Evolutionary conservation across 1,284 basidiomycete species (phyloP).

Genomic region (Volvariella surrecta): DNA sequence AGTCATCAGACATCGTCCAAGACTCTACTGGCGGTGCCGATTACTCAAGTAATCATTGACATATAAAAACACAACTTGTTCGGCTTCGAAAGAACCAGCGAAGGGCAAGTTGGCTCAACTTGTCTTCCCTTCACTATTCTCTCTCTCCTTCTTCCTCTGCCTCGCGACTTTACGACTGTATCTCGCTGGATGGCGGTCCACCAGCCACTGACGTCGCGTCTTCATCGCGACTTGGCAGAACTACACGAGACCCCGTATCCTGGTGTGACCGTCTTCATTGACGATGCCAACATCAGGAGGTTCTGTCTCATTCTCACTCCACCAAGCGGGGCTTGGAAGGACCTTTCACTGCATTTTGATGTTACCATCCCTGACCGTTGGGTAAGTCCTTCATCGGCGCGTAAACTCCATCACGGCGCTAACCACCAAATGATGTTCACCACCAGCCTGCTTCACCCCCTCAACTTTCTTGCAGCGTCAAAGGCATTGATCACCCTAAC

Average conservation of each 20-base stretch:
- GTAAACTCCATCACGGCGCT: no score
- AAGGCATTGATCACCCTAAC: constrained; percentile 30
- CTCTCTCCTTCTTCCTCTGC: no score
- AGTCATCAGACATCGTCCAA: no score
- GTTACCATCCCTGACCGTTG: constrained; percentile 26
- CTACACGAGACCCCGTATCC: constrained; percentile 30
- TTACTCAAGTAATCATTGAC: no score
- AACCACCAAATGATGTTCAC: no score
- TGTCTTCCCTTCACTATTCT: no score
- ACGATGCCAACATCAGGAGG: constrained; percentile 28
- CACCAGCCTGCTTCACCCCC: constrained; percentile 27
- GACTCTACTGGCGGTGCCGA: no score
- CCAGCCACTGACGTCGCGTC: constrained; percentile 22
- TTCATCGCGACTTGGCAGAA: constrained; percentile 28
- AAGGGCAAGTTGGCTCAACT: no score
- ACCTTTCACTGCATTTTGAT: constrained; percentile 29
- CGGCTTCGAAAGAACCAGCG: no score
- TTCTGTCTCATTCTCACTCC: constrained; percentile 31
- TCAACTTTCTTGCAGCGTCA: constrained; percentile 20
- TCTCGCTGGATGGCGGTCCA: no score
- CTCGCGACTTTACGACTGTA: no score
- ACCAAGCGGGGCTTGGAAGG: constrained; percentile 31
- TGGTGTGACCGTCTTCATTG: constrained; percentile 27
- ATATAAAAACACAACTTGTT: no score
- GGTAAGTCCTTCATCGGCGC: constrained; percentile 17